Percentiles rank a stretch among this genome's conserved stretches.
These are phyloP conservation scores for Stereum hirsutum DNA, from an alignment of 1,284 basidiomycete species.

Conservation along the genomic window DNA sequence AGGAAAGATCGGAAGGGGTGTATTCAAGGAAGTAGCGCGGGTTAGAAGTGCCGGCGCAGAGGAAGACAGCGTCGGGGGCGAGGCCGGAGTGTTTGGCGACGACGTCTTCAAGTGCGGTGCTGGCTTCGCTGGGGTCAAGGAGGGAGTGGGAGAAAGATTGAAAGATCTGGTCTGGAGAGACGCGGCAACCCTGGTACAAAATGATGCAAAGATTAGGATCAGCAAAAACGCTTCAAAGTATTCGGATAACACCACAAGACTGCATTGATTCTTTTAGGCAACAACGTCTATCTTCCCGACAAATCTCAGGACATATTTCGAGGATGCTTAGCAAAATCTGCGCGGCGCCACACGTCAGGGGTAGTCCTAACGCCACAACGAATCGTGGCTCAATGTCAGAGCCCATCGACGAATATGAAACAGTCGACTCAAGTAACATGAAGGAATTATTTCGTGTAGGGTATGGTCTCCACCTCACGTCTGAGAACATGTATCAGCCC, in stretches of 20 bases:
- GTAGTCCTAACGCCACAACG: too few species aligned
- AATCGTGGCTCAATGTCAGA: too few species aligned
- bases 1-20: background rate
- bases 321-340: background rate
- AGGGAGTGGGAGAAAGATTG: slow-evolving; percentile 4
- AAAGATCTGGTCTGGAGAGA: background rate
- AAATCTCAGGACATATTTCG: too few species aligned
- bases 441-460: too few species aligned
- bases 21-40: slow-evolving; percentile 4
- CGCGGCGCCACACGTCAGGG: background rate
- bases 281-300: too few species aligned
- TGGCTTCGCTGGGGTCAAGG: background rate
- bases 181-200: background rate
- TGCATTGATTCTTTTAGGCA: too few species aligned
- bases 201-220: background rate
- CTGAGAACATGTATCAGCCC: too few species aligned
- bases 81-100: background rate
- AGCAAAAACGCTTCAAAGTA: too few species aligned
- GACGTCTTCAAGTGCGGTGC: slow-evolving; percentile 1
- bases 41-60: slow-evolving; percentile 3
- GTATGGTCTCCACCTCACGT: too few species aligned
- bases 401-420: too few species aligned
- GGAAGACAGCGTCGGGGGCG: slow-evolving; percentile 3
- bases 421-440: too few species aligned
- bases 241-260: too few species aligned